Conservation (phyloP, 1,284 basidiomycete species). For the Grifola frondosa region DNA sequence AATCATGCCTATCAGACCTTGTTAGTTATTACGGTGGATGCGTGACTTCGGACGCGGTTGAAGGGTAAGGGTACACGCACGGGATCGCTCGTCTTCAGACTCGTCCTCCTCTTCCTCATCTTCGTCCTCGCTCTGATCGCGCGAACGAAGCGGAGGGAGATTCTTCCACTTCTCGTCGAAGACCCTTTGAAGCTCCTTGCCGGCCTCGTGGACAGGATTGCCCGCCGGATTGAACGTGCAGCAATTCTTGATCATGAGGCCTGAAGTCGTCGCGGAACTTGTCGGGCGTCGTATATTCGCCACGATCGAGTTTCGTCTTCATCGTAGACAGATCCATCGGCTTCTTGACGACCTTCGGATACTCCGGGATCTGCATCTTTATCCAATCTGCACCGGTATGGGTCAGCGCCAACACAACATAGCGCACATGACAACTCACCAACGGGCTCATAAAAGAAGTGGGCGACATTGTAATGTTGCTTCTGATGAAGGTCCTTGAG, state of each 20-base stretch:
- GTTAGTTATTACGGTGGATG: slow-evolving; percentile 7
- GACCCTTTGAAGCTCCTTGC: slow-evolving; percentile 75
- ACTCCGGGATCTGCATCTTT: slow-evolving; percentile 81
- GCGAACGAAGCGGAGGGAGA: slow-evolving; percentile 61
- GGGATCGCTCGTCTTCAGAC: slow-evolving; percentile 44
- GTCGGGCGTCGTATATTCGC: slow-evolving; percentile 73
- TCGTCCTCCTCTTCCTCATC: slow-evolving; percentile 48
- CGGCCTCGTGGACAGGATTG: slow-evolving; percentile 84
- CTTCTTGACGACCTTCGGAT: slow-evolving; percentile 86
- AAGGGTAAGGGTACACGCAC: slow-evolving; percentile 39
- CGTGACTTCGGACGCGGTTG: slow-evolving; percentile 3
- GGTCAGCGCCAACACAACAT: neutral
- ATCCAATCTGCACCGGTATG: slow-evolving; percentile 55
- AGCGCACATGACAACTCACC: slow-evolving; percentile 49
- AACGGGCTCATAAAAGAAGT: slow-evolving; percentile 92
- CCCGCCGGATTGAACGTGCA: slow-evolving; percentile 89
- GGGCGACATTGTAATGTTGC: slow-evolving; percentile 71
- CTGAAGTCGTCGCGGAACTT: slow-evolving; percentile 92
- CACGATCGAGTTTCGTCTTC: slow-evolving; percentile 75
- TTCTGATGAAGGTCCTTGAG: slow-evolving; percentile 80
- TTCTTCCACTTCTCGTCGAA: slow-evolving; percentile 92
- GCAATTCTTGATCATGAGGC: slow-evolving; percentile 93
- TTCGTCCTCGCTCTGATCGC: slow-evolving; percentile 51
- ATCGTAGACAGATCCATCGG: slow-evolving; percentile 96
- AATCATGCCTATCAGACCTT: slow-evolving; percentile 53